phyloP scores from a whole-genome alignment of 108 stramenopile species.

The Discostella pseudostelligera region DNA sequence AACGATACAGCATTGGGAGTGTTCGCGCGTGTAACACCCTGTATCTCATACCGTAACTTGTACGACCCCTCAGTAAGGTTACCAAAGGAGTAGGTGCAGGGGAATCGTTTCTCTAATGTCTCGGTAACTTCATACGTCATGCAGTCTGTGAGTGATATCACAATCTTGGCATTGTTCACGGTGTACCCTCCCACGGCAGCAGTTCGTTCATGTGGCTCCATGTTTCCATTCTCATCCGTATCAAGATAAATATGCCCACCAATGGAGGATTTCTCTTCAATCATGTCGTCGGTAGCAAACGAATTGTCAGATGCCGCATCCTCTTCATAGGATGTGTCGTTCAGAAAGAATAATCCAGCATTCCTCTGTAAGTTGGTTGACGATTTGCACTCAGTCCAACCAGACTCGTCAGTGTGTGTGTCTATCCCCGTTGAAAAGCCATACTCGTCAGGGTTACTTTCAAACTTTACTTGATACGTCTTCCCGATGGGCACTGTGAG shows the following conservation, averaged over 20 bases:
- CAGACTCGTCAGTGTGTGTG: slow-evolving; percentile 10
- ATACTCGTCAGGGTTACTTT: slow-evolving; percentile 20
- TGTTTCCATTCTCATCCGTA: slow-evolving; percentile 14
- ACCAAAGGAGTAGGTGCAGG: slow-evolving; percentile 34
- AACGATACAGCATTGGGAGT: slow-evolving; percentile 3
- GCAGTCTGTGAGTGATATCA: slow-evolving; percentile 35
- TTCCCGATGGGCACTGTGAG: slow-evolving; percentile 21
- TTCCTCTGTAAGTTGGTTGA: slow-evolving; percentile 26
- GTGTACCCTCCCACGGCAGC: slow-evolving; percentile 39
- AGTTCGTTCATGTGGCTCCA: slow-evolving; percentile 26
- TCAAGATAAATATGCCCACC: slow-evolving; percentile 40
- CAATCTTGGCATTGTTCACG: slow-evolving; percentile 28
- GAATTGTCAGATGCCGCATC: background rate
- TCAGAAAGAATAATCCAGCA: slow-evolving; percentile 19
- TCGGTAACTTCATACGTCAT: slow-evolving; percentile 11
- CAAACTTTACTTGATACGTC: slow-evolving; percentile 23
- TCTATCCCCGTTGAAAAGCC: slow-evolving; percentile 17
- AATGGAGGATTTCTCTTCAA: slow-evolving; percentile 15
- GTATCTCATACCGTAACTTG: slow-evolving; percentile 33
- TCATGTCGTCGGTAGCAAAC: background rate
- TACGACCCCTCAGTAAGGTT: slow-evolving; percentile 36
- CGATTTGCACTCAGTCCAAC: slow-evolving; percentile 35
- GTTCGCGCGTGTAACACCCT: slow-evolving; percentile 4
- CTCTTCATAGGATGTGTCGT: background rate
- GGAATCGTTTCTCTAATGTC: slow-evolving; percentile 9